Conservation (phyloP, 2,329 filamentous ascomycete species). For the Diaporthe batatas region DNA sequence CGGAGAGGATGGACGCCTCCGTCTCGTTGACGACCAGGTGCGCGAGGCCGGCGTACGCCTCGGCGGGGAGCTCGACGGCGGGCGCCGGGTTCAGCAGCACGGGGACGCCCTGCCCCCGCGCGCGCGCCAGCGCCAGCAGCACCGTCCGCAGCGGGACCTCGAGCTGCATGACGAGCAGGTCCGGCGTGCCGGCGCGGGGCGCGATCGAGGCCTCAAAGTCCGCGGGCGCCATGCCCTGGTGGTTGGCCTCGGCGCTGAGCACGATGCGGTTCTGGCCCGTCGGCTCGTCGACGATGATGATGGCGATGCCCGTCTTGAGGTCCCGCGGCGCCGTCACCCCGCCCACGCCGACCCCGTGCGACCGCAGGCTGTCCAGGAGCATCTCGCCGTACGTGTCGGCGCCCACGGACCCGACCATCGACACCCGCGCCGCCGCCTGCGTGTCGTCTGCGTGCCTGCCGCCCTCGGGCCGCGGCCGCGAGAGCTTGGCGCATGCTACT, state of each 20-base stretch:
- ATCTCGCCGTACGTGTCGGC: conserved; percentile 74
- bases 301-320: conserved; percentile 76
- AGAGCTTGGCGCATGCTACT: conserved; percentile 87
- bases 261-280: conserved; percentile 84
- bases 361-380: conserved; percentile 69
- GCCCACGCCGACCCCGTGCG: conserved; percentile 72
- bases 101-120: conserved; percentile 62
- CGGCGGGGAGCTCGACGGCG: conserved; percentile 75
- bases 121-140: conserved; percentile 69
- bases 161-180: conserved; percentile 82
- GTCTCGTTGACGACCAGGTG: conserved; percentile 93
- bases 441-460: conserved; percentile 65
- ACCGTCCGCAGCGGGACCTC: conserved; percentile 79
- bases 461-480: conserved; percentile 58
- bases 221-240: conserved; percentile 46
- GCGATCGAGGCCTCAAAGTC: conserved; percentile 10
- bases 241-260: conserved; percentile 79
- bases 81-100: conserved; percentile 90
- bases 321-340: conserved; percentile 61
- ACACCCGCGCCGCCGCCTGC: conserved; percentile 57
- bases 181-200: conserved; percentile 55
- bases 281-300: conserved; percentile 81
- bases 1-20: conserved; percentile 82
- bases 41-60: conserved; percentile 75
- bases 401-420: conserved; percentile 83